Evolutionary conservation across 257 asterid genomes (phyloP).

Genomic region (Capsicum rhomboideum): DNA sequence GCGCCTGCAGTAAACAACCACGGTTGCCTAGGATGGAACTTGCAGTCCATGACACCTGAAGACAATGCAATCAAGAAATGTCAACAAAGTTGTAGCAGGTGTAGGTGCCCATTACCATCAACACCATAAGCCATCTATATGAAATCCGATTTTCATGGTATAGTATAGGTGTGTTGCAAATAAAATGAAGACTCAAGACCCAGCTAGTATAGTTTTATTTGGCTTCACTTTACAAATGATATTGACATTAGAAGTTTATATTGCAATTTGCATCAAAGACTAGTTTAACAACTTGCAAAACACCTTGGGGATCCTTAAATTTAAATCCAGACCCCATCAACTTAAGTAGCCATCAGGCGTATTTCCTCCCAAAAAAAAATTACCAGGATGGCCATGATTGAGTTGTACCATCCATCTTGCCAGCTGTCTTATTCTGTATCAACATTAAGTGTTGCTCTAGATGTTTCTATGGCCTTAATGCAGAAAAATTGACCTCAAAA

Average conservation of each 20-base stretch:
- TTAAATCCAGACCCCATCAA: neutral
- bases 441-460: neutral
- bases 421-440: neutral
- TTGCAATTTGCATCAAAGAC: neutral
- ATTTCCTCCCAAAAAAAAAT: neutral
- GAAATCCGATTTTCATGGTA: neutral
- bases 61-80: neutral
- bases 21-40: constrained; percentile 96
- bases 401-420: neutral
- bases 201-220: neutral
- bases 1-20: constrained; percentile 94
- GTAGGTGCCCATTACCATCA: neutral
- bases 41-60: constrained; percentile 90
- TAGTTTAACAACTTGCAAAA: neutral
- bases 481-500: neutral
- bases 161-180: neutral
- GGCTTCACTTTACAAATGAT: neutral
- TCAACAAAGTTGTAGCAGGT: neutral
- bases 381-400: neutral
- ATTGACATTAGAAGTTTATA: neutral
- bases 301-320: neutral
- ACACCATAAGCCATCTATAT: neutral
- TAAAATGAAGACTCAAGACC: constrained; percentile 1
- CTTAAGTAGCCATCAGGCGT: neutral
- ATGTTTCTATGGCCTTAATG: neutral